Base-by-base conservation (phyloP, 2,329 filamentous ascomycete genomes). In the Xenosphaeropsis pyriputrescens region DNA sequence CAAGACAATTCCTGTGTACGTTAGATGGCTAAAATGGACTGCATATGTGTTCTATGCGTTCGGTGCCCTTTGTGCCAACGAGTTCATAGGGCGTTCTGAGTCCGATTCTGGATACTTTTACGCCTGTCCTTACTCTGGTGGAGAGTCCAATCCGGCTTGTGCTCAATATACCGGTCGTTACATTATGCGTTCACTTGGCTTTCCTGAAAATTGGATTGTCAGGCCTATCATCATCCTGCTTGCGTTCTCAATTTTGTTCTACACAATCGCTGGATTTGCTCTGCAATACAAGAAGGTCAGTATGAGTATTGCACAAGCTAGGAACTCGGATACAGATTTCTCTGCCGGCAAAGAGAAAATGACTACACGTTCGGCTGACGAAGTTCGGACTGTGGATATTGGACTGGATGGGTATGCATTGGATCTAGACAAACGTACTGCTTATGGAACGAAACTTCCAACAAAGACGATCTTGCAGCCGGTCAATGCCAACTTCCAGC, bases 21-120 rank as follows among this genome's bases (percentile, higher is more conserved):
- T 85, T n/a, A 67, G 80, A 39, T 88, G 82, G 82, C 60, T 82
- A 2, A 86, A 85, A 51, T 80, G 74, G 62, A 66, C 67, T 17
- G 69, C 72, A 1, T 79, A 76, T 45, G 66, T 68, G 16, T 81
- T 74, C 50, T 86, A 85, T 48, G 70, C 68, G 0, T 84, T 86
- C 48, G 75, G 79, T 0, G 79, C 79, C 2, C 66, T 85, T 6
- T 73, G 66, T 33, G 72, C 71, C 2, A 88, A 88, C 43, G 82
- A 88, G 49, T 86, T 88, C 39, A 59, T 72, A 16, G 22, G 22
- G 8, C 22, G 22, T 9, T 26, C 22, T 26, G 22, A 9, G 8
- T 26, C 22, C 22, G 8, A 26, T 9, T 26, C 22, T 26, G 74
- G 70, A 8, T 71, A 68, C 35, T 82, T 86, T 45, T 88, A 86